A percentile compares a stretch with the other conserved stretches of the same genome.
Conservation (phyloP, 306 rosid species). For the Datisca glomerata region DNA sequence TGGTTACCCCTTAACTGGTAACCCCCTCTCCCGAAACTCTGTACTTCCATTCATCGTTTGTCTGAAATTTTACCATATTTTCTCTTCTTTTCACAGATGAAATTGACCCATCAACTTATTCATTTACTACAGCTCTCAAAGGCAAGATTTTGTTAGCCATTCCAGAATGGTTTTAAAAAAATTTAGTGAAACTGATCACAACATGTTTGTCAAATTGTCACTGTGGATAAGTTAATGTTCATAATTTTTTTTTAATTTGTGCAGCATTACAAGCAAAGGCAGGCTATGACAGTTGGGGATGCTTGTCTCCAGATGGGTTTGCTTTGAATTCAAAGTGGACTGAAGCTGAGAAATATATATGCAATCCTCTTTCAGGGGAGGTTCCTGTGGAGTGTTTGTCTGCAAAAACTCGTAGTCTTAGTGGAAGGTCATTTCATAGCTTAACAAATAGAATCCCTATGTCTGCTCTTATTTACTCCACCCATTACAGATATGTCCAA, state of each 20-base stretch:
- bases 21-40: not conserved
- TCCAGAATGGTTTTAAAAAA: not conserved
- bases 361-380: constrained; percentile 91
- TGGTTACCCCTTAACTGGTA: constrained; percentile 68
- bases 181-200: not conserved
- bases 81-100: constrained; percentile 44
- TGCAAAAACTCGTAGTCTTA: constrained; percentile 72
- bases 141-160: constrained; percentile 38
- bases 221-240: not conserved
- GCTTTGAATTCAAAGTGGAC: constrained; percentile 92
- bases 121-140: constrained; percentile 76
- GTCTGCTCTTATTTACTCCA: constrained; percentile 58
- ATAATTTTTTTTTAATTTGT: constrained; percentile 2
- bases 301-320: constrained; percentile 78
- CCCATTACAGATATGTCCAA: constrained; percentile 27
- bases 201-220: constrained; percentile 1
- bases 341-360: constrained; percentile 88
- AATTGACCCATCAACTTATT: constrained; percentile 88
- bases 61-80: constrained; percentile 5
- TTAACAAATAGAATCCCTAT: constrained; percentile 45
- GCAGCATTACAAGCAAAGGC: constrained; percentile 86
- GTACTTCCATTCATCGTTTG: not conserved
- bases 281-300: constrained; percentile 51
- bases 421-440: constrained; percentile 69
- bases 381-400: constrained; percentile 93